phyloP scores from a whole-genome alignment of 2,329 filamentous ascomycete species.

The Knufia petricola region DNA sequence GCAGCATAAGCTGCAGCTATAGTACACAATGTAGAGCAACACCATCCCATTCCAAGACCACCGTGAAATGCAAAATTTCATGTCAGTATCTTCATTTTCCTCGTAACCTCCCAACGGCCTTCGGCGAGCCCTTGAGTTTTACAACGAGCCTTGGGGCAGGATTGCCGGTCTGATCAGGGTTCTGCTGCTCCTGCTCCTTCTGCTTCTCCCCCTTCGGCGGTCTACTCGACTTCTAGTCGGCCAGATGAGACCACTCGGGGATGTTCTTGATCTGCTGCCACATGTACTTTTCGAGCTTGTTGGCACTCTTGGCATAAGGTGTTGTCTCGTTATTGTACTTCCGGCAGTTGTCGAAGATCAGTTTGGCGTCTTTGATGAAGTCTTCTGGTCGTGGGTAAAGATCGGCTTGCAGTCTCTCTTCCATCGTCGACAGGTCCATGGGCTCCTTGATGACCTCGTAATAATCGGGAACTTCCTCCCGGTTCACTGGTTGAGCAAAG shows the following conservation, averaged over 20 bases:
- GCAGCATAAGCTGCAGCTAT: too few species aligned
- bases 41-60: too few species aligned
- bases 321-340: conserved; percentile 95
- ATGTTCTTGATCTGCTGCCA: conserved; percentile 86
- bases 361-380: conserved; percentile 76
- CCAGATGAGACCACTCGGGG: conserved; percentile 67
- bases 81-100: too few species aligned
- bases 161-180: not conserved
- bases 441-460: conserved; percentile 97
- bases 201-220: not conserved
- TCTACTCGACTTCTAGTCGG: not conserved
- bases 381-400: conserved; percentile 86
- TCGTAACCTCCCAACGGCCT: too few species aligned
- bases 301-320: conserved; percentile 88
- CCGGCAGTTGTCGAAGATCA: conserved; percentile 90
- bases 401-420: conserved; percentile 86
- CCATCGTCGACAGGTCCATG: conserved; percentile 96
- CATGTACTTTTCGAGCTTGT: conserved; percentile 89
- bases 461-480: conserved; percentile 95
- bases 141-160: too few species aligned
- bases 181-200: not conserved
- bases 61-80: too few species aligned
- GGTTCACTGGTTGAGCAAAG: conserved; percentile 85
- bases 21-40: too few species aligned
- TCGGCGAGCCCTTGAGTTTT: too few species aligned